Percentiles rank a stretch among this genome's conserved stretches.
phyloP scores from a whole-genome alignment of 148 eudicot species.

The Diospyros kaki region DNA sequence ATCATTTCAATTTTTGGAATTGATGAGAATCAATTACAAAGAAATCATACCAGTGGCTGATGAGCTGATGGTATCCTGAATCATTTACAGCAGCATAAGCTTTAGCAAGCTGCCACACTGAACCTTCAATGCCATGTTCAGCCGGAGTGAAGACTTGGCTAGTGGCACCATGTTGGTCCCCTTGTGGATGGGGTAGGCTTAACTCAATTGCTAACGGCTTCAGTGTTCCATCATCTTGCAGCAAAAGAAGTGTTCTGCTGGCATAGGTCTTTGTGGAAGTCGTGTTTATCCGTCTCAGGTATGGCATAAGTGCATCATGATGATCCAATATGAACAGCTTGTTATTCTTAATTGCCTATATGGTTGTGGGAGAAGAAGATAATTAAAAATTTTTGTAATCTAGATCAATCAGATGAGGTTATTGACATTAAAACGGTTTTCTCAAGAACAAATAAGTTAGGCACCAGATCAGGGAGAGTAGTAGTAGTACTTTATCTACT shows the following conservation, averaged over 20 bases:
- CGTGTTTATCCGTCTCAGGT: conserved; percentile 59
- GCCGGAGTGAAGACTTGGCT: conserved; percentile 75
- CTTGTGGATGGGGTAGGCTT: conserved; percentile 72
- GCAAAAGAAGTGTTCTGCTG: conserved; percentile 61
- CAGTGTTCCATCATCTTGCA: conserved; percentile 71
- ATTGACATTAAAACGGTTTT: neutral
- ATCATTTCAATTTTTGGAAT: neutral
- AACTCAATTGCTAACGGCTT: conserved; percentile 84
- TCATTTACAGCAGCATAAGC: conserved; percentile 88
- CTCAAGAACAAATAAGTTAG: neutral
- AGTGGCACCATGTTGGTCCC: conserved; percentile 49
- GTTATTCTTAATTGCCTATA: conserved; percentile 58
- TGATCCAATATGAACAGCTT: conserved; percentile 77
- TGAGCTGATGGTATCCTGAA: conserved; percentile 90
- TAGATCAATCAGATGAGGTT: neutral
- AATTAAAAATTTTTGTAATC: neutral
- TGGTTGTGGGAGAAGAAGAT: neutral
- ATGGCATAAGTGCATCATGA: conserved; percentile 81
- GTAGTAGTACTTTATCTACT: conserved; percentile 51
- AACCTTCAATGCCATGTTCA: conserved; percentile 50
- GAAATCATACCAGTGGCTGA: conserved; percentile 68
- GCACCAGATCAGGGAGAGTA: neutral
- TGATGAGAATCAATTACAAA: neutral
- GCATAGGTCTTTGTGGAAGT: conserved; percentile 78
- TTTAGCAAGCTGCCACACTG: conserved; percentile 89